A percentile compares a stretch with the other conserved stretches of the same genome.
Conservation (phyloP, 2,329 filamentous ascomycete species). For the Aspergillus udagawae region DNA sequence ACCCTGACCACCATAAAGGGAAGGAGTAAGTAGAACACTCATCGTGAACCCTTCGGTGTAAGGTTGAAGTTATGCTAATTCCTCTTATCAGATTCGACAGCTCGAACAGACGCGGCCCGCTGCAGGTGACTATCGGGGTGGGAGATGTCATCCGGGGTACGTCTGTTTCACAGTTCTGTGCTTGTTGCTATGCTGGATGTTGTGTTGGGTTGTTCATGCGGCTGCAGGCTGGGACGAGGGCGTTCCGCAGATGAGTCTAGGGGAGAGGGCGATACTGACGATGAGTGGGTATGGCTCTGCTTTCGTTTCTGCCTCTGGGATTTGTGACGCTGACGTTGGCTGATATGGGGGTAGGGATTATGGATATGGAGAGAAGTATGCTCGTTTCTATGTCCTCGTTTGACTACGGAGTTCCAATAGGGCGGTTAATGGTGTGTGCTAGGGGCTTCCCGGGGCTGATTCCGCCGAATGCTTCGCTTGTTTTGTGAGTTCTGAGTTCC, state of each 20-base stretch:
- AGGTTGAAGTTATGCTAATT: no score
- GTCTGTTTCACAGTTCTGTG: slow-evolving; percentile 10
- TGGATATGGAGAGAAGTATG: slow-evolving; percentile 40
- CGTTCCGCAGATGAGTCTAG: slow-evolving; percentile 78
- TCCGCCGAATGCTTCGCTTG: slow-evolving; percentile 67
- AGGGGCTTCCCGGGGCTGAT: slow-evolving; percentile 79
- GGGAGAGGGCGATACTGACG: slow-evolving; percentile 81
- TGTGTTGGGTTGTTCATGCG: background rate
- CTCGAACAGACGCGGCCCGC: slow-evolving; percentile 67
- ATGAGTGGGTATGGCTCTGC: slow-evolving; percentile 64
- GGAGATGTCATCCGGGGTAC: slow-evolving; percentile 83
- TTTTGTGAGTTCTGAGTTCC: slow-evolving; percentile 65
- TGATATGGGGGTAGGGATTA: slow-evolving; percentile 27
- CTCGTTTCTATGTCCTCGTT: slow-evolving; percentile 3
- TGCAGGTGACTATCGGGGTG: slow-evolving; percentile 73
- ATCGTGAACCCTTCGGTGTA: no score
- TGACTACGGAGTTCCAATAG: background rate
- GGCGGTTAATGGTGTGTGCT: background rate
- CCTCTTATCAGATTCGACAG: slow-evolving; percentile 71
- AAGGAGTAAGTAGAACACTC: slow-evolving; percentile 55
- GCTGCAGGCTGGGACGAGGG: slow-evolving; percentile 72
- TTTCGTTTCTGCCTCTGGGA: background rate
- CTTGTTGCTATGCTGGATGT: no score
- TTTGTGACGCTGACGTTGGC: slow-evolving; percentile 1
- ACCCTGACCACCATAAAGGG: slow-evolving; percentile 62